Conservation (phyloP, 805 yeast species). For the Hanseniaspora pseudoguilliermondii region DNA sequence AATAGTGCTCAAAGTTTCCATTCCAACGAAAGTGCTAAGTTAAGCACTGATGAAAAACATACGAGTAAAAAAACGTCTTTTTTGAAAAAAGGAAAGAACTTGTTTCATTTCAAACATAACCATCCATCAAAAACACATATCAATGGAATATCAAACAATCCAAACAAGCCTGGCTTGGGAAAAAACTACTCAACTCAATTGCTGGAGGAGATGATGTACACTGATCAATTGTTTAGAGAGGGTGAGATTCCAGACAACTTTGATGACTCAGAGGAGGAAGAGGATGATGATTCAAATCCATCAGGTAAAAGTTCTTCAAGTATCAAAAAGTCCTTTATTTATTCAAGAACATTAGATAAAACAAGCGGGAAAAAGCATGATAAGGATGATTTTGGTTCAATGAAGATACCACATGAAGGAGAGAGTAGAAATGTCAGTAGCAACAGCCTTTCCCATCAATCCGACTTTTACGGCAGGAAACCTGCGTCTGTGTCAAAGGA, state of each 20-base stretch:
- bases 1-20: not conserved
- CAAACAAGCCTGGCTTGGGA: not conserved
- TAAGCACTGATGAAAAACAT: not conserved
- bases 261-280: not conserved
- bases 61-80: not conserved
- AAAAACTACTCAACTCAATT: not conserved
- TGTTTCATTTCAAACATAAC: not conserved
- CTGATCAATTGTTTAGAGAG: slow-evolving; percentile 11
- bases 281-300: slow-evolving; percentile 3
- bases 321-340: not conserved
- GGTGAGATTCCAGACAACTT: slow-evolving; percentile 5
- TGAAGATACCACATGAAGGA: not conserved
- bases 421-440: not conserved
- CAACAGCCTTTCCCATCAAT: not conserved
- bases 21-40: not conserved
- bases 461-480: too few relatives aligned
- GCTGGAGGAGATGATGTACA: slow-evolving; percentile 10
- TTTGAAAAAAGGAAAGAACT: not conserved
- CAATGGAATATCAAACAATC: not conserved
- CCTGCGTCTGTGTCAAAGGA: too few relatives aligned
- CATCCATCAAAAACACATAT: not conserved
- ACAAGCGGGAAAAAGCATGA: not conserved
- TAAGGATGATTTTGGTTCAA: not conserved
- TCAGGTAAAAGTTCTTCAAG: not conserved
- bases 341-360: not conserved